Evolutionary conservation across 805 yeast species (phyloP).

Genomic region (Wickerhamiella domercqiae): DNA sequence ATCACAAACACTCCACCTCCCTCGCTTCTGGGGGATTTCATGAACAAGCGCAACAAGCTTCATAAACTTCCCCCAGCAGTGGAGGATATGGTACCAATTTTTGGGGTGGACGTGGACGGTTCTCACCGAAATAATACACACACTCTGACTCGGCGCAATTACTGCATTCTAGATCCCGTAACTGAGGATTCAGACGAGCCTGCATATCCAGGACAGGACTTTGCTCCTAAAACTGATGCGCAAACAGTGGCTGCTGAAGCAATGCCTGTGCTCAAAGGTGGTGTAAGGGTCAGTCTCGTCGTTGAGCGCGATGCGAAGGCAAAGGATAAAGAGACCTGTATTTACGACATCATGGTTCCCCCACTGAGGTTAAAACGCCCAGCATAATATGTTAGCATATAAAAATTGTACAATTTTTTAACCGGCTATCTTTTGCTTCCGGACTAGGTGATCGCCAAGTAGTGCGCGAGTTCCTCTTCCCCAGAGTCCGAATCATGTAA

Average conservation of each 20-base stretch:
- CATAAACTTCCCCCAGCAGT: conserved; percentile 40
- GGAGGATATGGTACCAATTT: conserved; percentile 71
- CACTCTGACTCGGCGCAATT: conserved; percentile 42
- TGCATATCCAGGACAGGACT: conserved; percentile 13
- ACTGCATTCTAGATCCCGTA: conserved; percentile 31
- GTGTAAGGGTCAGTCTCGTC: conserved; percentile 55
- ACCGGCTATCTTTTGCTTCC: no score
- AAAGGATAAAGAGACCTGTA: conserved; percentile 37
- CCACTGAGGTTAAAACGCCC: conserved; percentile 17
- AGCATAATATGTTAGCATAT: no score
- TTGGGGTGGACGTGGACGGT: conserved; percentile 45
- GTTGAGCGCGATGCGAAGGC: conserved; percentile 48
- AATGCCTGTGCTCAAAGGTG: conserved; percentile 22
- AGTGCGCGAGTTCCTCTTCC: no score
- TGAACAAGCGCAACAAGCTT: conserved; percentile 48
- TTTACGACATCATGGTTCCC: conserved; percentile 62
- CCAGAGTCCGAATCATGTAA: no score
- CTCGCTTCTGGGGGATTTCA: conserved; percentile 58
- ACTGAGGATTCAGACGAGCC: conserved; percentile 1
- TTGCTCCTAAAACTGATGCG: conserved; percentile 5
- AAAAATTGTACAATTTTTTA: no score
- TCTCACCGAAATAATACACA: conserved; percentile 31
- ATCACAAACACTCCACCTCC: conserved; percentile 91
- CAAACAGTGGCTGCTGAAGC: conserved; percentile 5
- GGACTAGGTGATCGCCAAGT: no score